These are phyloP conservation scores for Tetradesmus obliquus DNA, from an alignment of 139 green algal species.

Conservation along the genomic window DNA sequence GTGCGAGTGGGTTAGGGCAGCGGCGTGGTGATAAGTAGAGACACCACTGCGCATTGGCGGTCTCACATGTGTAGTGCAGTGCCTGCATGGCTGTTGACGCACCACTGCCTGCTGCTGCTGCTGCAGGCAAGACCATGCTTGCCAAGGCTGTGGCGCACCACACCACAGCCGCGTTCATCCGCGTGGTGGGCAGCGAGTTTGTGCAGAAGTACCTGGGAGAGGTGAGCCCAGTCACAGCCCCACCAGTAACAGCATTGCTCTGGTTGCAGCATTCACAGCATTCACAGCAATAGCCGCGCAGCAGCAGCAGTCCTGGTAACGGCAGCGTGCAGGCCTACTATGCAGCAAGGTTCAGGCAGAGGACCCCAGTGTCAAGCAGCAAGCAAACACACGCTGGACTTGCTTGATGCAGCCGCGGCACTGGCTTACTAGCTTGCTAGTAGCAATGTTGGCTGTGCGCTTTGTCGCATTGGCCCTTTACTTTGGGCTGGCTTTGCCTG, in stretches of 20 bases:
- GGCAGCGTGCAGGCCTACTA: not conserved
- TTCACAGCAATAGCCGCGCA: not conserved
- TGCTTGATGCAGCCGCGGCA: not conserved
- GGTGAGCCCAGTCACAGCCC: constrained; percentile 53
- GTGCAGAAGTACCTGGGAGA: constrained; percentile 99
- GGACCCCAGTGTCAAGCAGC: not conserved
- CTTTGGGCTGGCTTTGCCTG: too few relatives aligned
- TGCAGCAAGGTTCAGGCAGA: not conserved
- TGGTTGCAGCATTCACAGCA: not conserved
- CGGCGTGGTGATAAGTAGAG: too few relatives aligned
- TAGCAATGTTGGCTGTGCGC: too few relatives aligned
- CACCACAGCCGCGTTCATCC: constrained; percentile 98
- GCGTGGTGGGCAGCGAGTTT: constrained; percentile 98
- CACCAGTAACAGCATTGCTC: not conserved
- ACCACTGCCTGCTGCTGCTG: constrained; percentile 1
- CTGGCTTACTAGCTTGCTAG: too few relatives aligned
- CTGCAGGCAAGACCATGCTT: constrained; percentile 94
- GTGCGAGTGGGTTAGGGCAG: too few relatives aligned
- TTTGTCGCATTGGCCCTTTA: too few relatives aligned
- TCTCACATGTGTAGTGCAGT: not conserved
- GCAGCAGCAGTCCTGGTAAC: not conserved
- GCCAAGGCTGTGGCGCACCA: constrained; percentile 98
- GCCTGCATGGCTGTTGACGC: not conserved
- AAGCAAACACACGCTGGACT: not conserved
- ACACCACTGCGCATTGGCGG: too few relatives aligned